phyloP scores from a whole-genome alignment of 2,329 filamentous ascomycete species.

The Fusarium sp. region DNA sequence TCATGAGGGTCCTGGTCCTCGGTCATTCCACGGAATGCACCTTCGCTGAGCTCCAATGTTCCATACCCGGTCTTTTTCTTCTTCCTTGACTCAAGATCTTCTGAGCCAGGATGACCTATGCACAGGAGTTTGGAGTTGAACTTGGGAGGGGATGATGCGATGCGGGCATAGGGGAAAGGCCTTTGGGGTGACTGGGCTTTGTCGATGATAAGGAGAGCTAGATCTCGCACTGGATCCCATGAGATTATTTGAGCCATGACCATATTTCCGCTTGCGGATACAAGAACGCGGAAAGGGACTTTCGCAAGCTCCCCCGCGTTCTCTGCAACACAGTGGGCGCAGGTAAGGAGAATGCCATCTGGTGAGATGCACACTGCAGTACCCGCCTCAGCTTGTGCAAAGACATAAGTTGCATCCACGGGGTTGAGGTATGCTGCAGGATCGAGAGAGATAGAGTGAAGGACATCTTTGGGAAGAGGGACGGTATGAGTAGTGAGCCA shows the following conservation, averaged over 20 bases:
- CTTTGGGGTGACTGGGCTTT: conserved; percentile 34
- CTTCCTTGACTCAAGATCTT: conserved; percentile 58
- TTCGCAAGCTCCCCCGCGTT: conserved; percentile 48
- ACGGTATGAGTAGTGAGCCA: conserved; percentile 40
- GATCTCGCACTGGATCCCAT: conserved; percentile 59
- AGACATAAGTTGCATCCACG: conserved; percentile 55
- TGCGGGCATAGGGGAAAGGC: conserved; percentile 40
- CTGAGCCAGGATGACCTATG: conserved; percentile 52
- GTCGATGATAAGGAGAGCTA: conserved; percentile 60
- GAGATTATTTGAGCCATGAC: conserved; percentile 55
- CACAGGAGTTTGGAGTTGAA: conserved; percentile 47
- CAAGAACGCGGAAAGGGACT: conserved; percentile 53
- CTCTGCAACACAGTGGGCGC: conserved; percentile 64
- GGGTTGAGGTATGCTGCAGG: conserved; percentile 15
- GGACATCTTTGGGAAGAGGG: conserved; percentile 22
- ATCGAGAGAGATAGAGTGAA: neutral
- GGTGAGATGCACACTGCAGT: conserved; percentile 63
- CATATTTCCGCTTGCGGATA: conserved; percentile 56
- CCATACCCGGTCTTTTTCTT: conserved; percentile 57
- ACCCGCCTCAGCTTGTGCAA: conserved; percentile 62
- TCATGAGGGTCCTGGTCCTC: conserved; percentile 58
- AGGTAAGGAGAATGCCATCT: conserved; percentile 60
- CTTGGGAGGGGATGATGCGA: conserved; percentile 34
- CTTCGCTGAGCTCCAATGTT: conserved; percentile 60
- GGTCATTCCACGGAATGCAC: conserved; percentile 55